Percentiles rank a stretch among this genome's conserved stretches.
phyloP scores from a whole-genome alignment of 1,284 basidiomycete genomes.

The Rhizoctonia solani region DNA sequence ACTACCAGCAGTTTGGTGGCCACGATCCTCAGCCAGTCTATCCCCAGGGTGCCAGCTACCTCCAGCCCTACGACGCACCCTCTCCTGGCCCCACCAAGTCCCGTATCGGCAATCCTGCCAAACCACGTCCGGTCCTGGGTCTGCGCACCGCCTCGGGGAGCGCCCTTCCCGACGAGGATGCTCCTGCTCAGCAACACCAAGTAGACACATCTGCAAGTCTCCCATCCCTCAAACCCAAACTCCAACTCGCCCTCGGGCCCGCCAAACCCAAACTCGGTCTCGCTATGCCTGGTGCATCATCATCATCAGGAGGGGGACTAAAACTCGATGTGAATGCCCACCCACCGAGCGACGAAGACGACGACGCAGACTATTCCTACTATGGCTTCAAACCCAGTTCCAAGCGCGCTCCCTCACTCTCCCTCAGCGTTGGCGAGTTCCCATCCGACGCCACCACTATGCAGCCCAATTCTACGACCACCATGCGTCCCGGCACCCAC shows the following conservation, averaged over 20 bases:
- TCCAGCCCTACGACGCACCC: background rate
- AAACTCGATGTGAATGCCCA: conserved; percentile 18
- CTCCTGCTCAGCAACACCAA: conserved; percentile 12
- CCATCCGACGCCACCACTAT: conserved; percentile 12
- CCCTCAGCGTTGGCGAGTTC: background rate
- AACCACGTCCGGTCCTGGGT: background rate
- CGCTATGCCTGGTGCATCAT: conserved; percentile 1
- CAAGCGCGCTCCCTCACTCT: background rate
- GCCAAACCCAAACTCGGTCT: conserved; percentile 11
- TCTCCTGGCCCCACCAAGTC: conserved; percentile 4
- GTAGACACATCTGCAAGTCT: conserved; percentile 1
- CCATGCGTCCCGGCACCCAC: no score
- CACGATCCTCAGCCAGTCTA: no score
- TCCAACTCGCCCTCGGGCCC: background rate
- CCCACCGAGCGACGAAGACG: background rate
- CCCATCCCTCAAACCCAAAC: background rate
- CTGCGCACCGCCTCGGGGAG: conserved; percentile 16
- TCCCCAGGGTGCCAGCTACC: background rate
- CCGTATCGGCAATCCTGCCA: background rate
- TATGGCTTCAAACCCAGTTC: conserved; percentile 8
- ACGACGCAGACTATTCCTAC: conserved; percentile 28
- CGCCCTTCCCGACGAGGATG: conserved; percentile 25
- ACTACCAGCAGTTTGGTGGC: no score
- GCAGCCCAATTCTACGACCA: no score
- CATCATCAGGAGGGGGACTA: no score